These are phyloP conservation scores for Ophioceras dolichostomum DNA, from an alignment of 2,329 filamentous ascomycete genomes.

Conservation along the genomic window DNA sequence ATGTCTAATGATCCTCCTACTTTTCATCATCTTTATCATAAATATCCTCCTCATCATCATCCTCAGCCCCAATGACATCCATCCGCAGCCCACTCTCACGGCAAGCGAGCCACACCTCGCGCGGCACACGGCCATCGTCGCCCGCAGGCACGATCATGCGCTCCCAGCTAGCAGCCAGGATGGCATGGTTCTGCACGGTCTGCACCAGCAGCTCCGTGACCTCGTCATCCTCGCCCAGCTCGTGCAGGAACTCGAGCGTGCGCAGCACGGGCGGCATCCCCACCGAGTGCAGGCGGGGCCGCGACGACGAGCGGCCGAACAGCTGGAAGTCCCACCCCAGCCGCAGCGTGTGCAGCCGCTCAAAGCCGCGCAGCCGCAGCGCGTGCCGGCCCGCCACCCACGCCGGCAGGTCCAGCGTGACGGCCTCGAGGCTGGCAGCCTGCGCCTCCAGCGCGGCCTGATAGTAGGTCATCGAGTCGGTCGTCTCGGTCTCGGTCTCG, in stretches of 20 bases:
- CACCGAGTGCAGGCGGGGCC: slow-evolving; percentile 31
- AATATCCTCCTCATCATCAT: no score
- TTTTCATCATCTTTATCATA: not conserved
- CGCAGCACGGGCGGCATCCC: slow-evolving; percentile 32
- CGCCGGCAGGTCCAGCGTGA: slow-evolving; percentile 32
- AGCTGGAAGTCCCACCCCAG: slow-evolving; percentile 36
- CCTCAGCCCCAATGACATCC: slow-evolving; percentile 12
- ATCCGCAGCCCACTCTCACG: slow-evolving; percentile 17
- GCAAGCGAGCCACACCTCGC: slow-evolving; percentile 21
- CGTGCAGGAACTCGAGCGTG: slow-evolving; percentile 24
- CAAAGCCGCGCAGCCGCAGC: slow-evolving; percentile 30
- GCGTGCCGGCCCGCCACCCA: slow-evolving; percentile 25
- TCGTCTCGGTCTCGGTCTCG: slow-evolving; percentile 32
- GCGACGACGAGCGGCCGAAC: slow-evolving; percentile 29
- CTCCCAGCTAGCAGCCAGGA: slow-evolving; percentile 23
- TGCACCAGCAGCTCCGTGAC: slow-evolving; percentile 30
- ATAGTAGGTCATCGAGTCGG: slow-evolving; percentile 33
- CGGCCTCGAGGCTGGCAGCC: slow-evolving; percentile 26
- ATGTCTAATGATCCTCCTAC: not conserved
- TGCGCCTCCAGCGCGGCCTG: slow-evolving; percentile 28
- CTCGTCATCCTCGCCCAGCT: slow-evolving; percentile 25
- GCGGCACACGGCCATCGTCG: slow-evolving; percentile 18
- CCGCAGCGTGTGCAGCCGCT: slow-evolving; percentile 24
- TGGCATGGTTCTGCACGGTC: slow-evolving; percentile 21
- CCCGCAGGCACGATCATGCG: slow-evolving; percentile 23